Conservation (phyloP, 75 land plant species). For the Cryptomeria japonica region DNA sequence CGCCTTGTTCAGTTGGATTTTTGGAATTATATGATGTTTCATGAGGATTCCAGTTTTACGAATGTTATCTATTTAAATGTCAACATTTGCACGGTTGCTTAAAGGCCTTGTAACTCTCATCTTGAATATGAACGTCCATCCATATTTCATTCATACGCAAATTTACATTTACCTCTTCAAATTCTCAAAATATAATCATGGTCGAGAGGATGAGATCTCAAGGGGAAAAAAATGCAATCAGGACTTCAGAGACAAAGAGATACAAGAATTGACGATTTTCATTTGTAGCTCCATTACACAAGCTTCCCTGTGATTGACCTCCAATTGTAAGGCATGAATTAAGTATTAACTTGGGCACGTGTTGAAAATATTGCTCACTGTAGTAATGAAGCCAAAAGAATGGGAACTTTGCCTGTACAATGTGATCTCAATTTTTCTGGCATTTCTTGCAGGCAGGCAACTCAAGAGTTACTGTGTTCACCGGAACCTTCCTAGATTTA, state of each 20-base stretch:
- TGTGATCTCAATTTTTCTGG: background rate
- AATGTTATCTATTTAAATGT: background rate
- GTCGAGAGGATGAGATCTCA: background rate
- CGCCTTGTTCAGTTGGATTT: background rate
- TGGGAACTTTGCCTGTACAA: background rate
- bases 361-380: background rate
- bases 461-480: conserved; percentile 15
- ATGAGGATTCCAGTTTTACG: background rate
- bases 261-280: background rate
- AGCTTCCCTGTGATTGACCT: background rate
- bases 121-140: background rate
- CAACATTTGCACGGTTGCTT: background rate
- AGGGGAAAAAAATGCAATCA: background rate
- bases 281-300: background rate
- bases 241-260: background rate
- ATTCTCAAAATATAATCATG: background rate
- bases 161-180: background rate
- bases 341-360: background rate
- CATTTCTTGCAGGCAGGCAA: conserved; percentile 18
- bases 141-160: background rate
- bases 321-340: background rate
- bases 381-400: background rate
- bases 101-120: background rate
- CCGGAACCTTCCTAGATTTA: conserved; percentile 32
- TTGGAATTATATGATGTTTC: background rate